Percentiles rank a stretch among this genome's conserved stretches.
Evolutionary conservation across 1,284 basidiomycete species (phyloP).

Genomic region (Dichomitus squalens): DNA sequence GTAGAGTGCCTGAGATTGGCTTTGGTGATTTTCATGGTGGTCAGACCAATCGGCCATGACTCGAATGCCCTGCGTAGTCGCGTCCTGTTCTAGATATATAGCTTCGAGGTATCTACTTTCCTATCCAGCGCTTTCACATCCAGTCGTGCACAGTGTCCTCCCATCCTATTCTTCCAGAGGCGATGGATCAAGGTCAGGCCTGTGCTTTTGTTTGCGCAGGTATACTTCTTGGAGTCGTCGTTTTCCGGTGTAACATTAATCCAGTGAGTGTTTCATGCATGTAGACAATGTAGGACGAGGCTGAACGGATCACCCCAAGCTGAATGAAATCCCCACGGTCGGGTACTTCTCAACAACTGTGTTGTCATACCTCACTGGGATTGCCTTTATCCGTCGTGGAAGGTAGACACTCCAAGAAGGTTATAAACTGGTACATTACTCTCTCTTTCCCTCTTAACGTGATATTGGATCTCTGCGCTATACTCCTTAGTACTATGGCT

Average conservation of each 20-base stretch:
- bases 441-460: neutral
- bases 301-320: neutral
- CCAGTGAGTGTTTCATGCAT: neutral
- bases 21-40: no score
- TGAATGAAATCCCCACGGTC: constrained; percentile 29
- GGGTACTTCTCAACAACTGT: constrained; percentile 23
- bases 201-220: neutral
- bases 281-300: neutral
- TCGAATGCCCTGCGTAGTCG: no score
- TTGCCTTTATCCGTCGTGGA: constrained; percentile 14
- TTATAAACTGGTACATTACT: constrained; percentile 20
- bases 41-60: no score
- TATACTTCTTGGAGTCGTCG: neutral
- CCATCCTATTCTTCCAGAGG: no score
- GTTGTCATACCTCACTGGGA: constrained; percentile 26
- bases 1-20: no score
- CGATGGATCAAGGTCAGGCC: no score
- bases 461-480: neutral
- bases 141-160: no score
- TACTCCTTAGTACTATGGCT: constrained; percentile 29
- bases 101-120: no score
- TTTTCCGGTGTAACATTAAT: neutral
- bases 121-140: no score
- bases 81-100: no score
- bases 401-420: constrained; percentile 18